These are phyloP conservation scores for Aciculosporium take DNA, from an alignment of 2,329 filamentous ascomycete genomes.

Conservation along the genomic window DNA sequence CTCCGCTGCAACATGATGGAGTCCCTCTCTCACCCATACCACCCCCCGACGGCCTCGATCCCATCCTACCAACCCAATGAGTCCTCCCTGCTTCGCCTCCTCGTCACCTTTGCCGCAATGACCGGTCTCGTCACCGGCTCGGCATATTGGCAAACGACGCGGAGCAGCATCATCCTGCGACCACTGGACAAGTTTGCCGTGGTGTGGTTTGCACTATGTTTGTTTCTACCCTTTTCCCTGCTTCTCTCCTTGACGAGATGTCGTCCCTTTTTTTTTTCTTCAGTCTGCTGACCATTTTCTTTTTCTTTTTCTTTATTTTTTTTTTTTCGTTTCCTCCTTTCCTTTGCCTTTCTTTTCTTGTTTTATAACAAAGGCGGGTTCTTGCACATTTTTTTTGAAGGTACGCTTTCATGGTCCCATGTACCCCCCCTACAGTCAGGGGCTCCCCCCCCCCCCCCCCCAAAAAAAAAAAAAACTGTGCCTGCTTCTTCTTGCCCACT, in stretches of 20 bases:
- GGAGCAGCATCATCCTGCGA: constrained; percentile 11
- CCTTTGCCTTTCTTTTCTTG: background rate
- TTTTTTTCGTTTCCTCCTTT: background rate
- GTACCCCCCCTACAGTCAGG: too few species aligned
- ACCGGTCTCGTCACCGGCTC: constrained; percentile 22
- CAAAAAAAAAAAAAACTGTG: too few species aligned
- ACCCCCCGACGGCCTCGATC: constrained; percentile 28
- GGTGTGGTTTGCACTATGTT: constrained; percentile 43
- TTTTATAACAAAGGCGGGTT: constrained; percentile 35
- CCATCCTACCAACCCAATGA: constrained; percentile 32
- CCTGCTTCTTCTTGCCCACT: too few species aligned
- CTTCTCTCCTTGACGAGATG: too few species aligned
- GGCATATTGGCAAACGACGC: constrained; percentile 14
- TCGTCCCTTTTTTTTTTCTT: too few species aligned
- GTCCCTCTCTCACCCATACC: constrained; percentile 31
- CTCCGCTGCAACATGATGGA: background rate
- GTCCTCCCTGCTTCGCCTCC: constrained; percentile 22
- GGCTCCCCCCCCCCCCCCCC: too few species aligned
- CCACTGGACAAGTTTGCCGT: constrained; percentile 27
- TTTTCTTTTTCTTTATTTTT: background rate
- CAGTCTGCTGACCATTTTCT: too few species aligned
- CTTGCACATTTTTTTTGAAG: constrained; percentile 73
- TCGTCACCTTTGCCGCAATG: constrained; percentile 22
- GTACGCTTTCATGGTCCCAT: too few species aligned
- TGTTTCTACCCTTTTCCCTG: constrained; percentile 11